These are phyloP conservation scores for Didymella segeticola DNA, from an alignment of 2,329 filamentous ascomycete genomes.

Conservation along the genomic window DNA sequence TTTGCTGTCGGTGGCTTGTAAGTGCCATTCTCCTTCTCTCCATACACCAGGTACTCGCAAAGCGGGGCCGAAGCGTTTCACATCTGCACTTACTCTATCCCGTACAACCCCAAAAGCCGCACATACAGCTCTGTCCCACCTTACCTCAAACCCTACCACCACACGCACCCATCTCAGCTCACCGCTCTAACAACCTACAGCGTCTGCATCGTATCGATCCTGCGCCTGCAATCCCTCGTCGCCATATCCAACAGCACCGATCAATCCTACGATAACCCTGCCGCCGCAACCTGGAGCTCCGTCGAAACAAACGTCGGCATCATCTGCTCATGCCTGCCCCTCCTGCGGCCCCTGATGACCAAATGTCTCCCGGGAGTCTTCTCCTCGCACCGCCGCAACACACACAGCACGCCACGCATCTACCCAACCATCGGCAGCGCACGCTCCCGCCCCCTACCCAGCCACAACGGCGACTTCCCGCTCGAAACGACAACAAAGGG, in stretches of 20 bases:
- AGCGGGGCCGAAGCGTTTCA: constrained; percentile 4
- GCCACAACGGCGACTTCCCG: constrained; percentile 14
- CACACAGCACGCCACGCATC: constrained; percentile 11
- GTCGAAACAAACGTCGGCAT: constrained; percentile 44
- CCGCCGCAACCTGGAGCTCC: constrained; percentile 39
- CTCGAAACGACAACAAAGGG: constrained; percentile 16
- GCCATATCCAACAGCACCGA: constrained; percentile 40
- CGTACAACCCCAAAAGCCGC: not conserved
- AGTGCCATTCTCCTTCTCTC: constrained; percentile 21
- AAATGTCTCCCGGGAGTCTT: constrained; percentile 34
- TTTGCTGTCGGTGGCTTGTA: constrained; percentile 52
- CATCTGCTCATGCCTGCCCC: constrained; percentile 43
- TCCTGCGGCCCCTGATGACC: constrained; percentile 37
- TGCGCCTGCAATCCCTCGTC: constrained; percentile 43
- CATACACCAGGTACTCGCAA: not conserved
- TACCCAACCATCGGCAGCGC: constrained; percentile 23
- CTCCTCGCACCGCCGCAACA: constrained; percentile 23
- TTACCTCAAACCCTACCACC: not conserved
- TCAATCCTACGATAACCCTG: constrained; percentile 42
- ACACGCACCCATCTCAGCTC: not conserved
- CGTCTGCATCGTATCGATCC: constrained; percentile 45
- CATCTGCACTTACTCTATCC: constrained; percentile 12
- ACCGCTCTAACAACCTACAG: constrained; percentile 23
- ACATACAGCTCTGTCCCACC: not conserved
- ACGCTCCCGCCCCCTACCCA: constrained; percentile 7